Evolutionary conservation across 768 basidiomycete genomes (phyloP).

Genomic region (Lactifluus volemus): DNA sequence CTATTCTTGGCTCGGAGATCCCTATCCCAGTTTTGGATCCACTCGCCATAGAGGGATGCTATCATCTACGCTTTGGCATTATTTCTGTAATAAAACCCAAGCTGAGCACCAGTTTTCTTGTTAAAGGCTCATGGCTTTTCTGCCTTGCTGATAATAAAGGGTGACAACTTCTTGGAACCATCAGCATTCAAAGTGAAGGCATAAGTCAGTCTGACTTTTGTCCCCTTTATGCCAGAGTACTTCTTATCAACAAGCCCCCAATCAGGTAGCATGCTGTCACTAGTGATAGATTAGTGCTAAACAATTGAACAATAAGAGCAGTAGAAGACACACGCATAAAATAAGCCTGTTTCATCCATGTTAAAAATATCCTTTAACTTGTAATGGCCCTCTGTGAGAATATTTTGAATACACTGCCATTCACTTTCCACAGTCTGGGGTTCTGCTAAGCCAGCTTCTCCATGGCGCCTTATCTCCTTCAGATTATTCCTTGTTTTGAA

Average conservation of each 20-base stretch:
- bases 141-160: background rate
- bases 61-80: background rate
- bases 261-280: background rate
- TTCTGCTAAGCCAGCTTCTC: background rate
- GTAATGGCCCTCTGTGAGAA: background rate
- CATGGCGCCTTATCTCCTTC: background rate
- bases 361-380: background rate
- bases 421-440: background rate
- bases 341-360: background rate
- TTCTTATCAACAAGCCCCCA: background rate
- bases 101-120: constrained; percentile 19
- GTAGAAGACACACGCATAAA: background rate
- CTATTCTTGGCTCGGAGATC: background rate
- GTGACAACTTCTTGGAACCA: background rate
- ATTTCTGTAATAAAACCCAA: constrained; percentile 24
- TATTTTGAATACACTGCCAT: background rate
- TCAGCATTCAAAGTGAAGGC: background rate
- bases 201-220: background rate
- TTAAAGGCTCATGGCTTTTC: constrained; percentile 20
- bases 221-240: background rate
- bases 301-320: too few species aligned
- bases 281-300: background rate
- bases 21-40: background rate
- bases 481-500: background rate
- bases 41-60: background rate